Conservation (phyloP, 2,329 filamentous ascomycete species). For the Verticillium dahliae region DNA sequence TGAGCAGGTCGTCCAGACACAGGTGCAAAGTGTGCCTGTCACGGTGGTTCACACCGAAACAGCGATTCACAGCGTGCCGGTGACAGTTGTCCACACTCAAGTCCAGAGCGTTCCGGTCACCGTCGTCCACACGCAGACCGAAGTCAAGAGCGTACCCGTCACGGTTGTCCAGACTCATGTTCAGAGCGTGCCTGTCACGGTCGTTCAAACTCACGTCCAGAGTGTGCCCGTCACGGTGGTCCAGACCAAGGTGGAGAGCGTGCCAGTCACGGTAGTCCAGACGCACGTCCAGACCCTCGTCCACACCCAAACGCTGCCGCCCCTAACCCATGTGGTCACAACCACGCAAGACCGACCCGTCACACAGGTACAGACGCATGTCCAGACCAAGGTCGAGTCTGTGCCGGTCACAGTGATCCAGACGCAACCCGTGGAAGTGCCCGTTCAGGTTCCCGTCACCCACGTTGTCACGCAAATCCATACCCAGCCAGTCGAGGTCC, state of each 20-base stretch:
- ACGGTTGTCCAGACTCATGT: slow-evolving; percentile 2
- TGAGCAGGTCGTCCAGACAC: background rate
- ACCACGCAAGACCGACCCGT: background rate
- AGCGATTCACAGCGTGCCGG: background rate
- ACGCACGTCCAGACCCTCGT: slow-evolving; percentile 2
- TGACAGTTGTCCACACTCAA: slow-evolving; percentile 2
- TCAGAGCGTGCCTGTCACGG: slow-evolving; percentile 4
- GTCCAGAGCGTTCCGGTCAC: slow-evolving; percentile 3
- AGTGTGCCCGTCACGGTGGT: background rate
- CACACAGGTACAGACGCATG: background rate
- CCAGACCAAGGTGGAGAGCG: slow-evolving; percentile 1
- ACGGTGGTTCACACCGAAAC: background rate
- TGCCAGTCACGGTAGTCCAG: slow-evolving; percentile 4
- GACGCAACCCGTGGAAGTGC: slow-evolving; percentile 2
- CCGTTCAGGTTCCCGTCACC: slow-evolving; percentile 2
- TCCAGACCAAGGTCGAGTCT: slow-evolving; percentile 3
- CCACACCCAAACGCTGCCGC: slow-evolving; percentile 4
- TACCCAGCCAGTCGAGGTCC: background rate
- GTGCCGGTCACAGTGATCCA: slow-evolving; percentile 2
- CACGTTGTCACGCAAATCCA: slow-evolving; percentile 1
- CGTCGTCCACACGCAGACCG: slow-evolving; percentile 1
- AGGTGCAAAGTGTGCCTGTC: slow-evolving; percentile 2
- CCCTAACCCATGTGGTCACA: slow-evolving; percentile 5
- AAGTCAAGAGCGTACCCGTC: slow-evolving; percentile 7
- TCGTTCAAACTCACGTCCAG: slow-evolving; percentile 2